Percentiles rank a stretch among this genome's conserved stretches.
phyloP scores from a whole-genome alignment of 495 filamentous ascomycete species.

The Penicillium canescens region DNA sequence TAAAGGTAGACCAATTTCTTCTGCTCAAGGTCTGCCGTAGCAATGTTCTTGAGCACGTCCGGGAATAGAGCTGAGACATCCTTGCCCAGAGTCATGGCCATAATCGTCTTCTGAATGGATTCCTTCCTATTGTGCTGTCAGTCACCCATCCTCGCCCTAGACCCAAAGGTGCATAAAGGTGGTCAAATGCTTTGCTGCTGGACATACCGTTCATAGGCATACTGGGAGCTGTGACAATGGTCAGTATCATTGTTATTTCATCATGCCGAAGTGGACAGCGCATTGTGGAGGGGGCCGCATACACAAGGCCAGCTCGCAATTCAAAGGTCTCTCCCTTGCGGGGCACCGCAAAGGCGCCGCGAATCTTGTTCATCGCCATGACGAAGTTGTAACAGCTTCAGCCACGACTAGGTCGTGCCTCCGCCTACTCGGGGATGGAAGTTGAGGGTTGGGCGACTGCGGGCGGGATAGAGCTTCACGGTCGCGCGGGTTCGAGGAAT shows the following conservation, averaged over 20 bases:
- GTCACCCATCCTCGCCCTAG: constrained; percentile 14
- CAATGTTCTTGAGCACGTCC: constrained; percentile 98
- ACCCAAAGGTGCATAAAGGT: not conserved
- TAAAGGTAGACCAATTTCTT: constrained; percentile 99
- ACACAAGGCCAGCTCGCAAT: constrained; percentile 91
- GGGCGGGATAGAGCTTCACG: constrained; percentile 41
- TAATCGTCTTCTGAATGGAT: constrained; percentile 98
- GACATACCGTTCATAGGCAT: constrained; percentile 87
- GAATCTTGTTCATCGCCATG: constrained; percentile 96
- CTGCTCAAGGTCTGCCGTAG: constrained; percentile 91
- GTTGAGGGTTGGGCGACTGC: constrained; percentile 34
- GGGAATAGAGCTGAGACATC: constrained; percentile 98
- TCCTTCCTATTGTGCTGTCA: constrained; percentile 69
- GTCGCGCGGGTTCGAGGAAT: constrained; percentile 29
- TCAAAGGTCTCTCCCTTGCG: constrained; percentile 98
- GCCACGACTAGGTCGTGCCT: constrained; percentile 52
- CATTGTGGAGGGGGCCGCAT: constrained; percentile 30
- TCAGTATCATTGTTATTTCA: constrained; percentile 24
- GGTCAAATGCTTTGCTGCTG: not conserved
- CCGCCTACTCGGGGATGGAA: constrained; percentile 30
- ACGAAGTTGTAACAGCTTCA: constrained; percentile 36
- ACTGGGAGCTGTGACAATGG: constrained; percentile 68
- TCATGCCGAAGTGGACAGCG: constrained; percentile 11
- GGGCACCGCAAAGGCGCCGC: constrained; percentile 87
- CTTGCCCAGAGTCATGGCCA: constrained; percentile 99